These are phyloP conservation scores for Gossypium schwendimanii DNA, from an alignment of 441 rosid genomes.

Conservation along the genomic window DNA sequence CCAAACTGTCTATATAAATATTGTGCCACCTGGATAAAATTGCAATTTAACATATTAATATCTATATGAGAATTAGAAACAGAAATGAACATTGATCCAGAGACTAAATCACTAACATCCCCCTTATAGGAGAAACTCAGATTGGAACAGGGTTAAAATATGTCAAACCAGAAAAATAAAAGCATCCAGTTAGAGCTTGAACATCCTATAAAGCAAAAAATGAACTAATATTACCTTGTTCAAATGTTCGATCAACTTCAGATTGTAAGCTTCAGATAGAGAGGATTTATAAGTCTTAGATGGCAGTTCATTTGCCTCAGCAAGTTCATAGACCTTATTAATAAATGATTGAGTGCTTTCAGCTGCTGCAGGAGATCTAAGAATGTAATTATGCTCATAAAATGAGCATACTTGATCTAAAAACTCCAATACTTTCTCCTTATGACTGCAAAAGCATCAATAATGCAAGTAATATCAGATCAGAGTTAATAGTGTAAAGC, in stretches of 20 bases:
- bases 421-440: constrained; percentile 62
- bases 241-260: constrained; percentile 39
- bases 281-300: constrained; percentile 50
- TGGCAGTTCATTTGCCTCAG: constrained; percentile 65
- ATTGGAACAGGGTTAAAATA: neutral
- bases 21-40: constrained; percentile 55
- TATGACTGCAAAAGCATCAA: constrained; percentile 54
- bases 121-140: neutral
- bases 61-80: constrained; percentile 15
- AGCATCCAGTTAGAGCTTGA: neutral
- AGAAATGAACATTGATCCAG: constrained; percentile 9
- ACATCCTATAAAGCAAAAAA: neutral
- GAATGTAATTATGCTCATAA: constrained; percentile 57
- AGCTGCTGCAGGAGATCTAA: constrained; percentile 41
- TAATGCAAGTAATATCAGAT: constrained; percentile 21
- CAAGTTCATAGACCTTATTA: constrained; percentile 67
- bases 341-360: constrained; percentile 45
- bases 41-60: constrained; percentile 15
- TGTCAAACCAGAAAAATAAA: neutral
- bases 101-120: neutral
- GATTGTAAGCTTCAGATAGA: constrained; percentile 44
- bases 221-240: constrained; percentile 43
- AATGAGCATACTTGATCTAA: constrained; percentile 69
- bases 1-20: constrained; percentile 63
- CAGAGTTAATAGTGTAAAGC: neutral